Conservation (phyloP, 345 rosid genomes). For the Moricandia moricandioides region DNA sequence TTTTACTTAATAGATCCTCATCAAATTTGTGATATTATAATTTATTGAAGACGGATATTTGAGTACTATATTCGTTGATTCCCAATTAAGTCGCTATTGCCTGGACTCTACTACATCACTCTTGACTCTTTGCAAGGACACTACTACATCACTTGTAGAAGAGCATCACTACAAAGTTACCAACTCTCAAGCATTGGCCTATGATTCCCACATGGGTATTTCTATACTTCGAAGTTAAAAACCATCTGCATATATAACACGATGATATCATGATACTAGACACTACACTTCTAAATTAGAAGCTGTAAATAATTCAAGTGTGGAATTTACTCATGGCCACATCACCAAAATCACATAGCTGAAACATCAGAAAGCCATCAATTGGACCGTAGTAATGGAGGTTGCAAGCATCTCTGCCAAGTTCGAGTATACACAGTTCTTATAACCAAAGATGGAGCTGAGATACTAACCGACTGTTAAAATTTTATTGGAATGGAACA, state of each 20-base stretch:
- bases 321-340: not conserved
- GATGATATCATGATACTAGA: not conserved
- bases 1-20: too few species aligned
- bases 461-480: too few species aligned
- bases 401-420: too few species aligned
- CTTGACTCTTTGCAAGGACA: not conserved
- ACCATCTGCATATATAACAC: not conserved
- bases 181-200: not conserved
- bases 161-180: not conserved
- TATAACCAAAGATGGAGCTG: too few species aligned
- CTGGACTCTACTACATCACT: not conserved
- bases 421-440: too few species aligned
- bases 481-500: too few species aligned
- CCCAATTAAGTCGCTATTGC: not conserved
- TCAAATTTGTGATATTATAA: too few species aligned
- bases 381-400: too few species aligned
- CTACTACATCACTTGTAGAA: not conserved
- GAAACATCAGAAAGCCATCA: not conserved
- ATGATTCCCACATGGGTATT: not conserved
- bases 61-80: not conserved
- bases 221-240: too few species aligned
- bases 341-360: not conserved
- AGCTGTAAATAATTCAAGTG: not conserved
- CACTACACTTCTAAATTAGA: too few species aligned
- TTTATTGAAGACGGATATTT: too few species aligned